These are phyloP conservation scores for Phytopythium chamaehyphon DNA, from an alignment of 352 stramenopile genomes.

Conservation along the genomic window DNA sequence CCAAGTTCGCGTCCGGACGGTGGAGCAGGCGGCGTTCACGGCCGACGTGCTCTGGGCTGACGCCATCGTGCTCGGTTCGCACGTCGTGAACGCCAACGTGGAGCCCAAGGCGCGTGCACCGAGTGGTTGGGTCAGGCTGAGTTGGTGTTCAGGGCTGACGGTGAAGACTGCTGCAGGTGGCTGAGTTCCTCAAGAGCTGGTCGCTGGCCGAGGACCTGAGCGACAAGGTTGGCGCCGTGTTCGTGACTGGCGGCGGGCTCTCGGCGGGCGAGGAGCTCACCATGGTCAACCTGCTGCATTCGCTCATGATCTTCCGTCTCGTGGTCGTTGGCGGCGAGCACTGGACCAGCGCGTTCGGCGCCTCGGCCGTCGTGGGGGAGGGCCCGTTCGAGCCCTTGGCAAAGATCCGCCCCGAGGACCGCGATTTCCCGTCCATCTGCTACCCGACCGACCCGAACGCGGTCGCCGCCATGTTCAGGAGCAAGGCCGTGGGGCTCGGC, in stretches of 20 bases:
- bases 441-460: slow-evolving; percentile 51
- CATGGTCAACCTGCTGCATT: slow-evolving; percentile 83
- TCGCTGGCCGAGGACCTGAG: slow-evolving; percentile 66
- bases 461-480: slow-evolving; percentile 73
- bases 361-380: slow-evolving; percentile 75
- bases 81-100: slow-evolving; percentile 87
- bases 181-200: slow-evolving; percentile 70
- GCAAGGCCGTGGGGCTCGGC: slow-evolving; percentile 77
- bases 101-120: slow-evolving; percentile 63
- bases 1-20: slow-evolving; percentile 44
- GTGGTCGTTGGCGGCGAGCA: slow-evolving; percentile 78
- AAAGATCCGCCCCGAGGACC: slow-evolving; percentile 9
- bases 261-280: slow-evolving; percentile 81
- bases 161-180: slow-evolving; percentile 31
- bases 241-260: slow-evolving; percentile 80
- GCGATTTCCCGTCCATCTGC: slow-evolving; percentile 45
- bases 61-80: slow-evolving; percentile 76
- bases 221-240: slow-evolving; percentile 81
- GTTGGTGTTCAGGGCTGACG: slow-evolving; percentile 1
- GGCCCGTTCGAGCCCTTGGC: slow-evolving; percentile 44
- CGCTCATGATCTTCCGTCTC: slow-evolving; percentile 87
- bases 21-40: slow-evolving; percentile 66
- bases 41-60: slow-evolving; percentile 83
- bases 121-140: neutral
- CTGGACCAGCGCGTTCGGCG: slow-evolving; percentile 86